Percentiles rank a stretch among this genome's conserved stretches.
Evolutionary conservation across 2,329 filamentous ascomycete species (phyloP).

Genomic region (Penicillium crustosum): DNA sequence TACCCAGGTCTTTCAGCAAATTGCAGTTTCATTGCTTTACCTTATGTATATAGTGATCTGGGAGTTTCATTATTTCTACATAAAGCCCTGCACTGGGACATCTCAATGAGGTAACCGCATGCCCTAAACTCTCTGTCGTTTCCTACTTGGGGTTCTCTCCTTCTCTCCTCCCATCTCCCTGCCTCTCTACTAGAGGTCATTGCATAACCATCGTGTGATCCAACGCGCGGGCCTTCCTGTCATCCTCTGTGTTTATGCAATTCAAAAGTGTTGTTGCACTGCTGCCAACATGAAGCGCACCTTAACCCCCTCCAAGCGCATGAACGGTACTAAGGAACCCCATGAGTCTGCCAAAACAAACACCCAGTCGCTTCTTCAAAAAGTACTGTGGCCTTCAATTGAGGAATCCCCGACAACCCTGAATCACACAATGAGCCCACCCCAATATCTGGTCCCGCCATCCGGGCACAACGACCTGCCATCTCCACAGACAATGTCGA

Average conservation of each 20-base stretch:
- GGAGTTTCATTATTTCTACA: too few species aligned
- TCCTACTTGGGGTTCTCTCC: background rate
- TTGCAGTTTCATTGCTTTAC: too few species aligned
- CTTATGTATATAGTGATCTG: too few species aligned
- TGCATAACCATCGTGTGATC: background rate
- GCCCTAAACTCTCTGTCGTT: background rate
- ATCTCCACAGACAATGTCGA: constrained; percentile 23
- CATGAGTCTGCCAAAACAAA: background rate
- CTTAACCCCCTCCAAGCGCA: background rate
- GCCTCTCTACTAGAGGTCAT: background rate
- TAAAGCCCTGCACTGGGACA: too few species aligned
- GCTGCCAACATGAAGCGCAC: background rate
- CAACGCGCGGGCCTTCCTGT: background rate
- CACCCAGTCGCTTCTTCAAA: background rate
- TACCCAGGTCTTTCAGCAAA: too few species aligned
- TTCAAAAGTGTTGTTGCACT: background rate
- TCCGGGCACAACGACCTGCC: constrained; percentile 33
- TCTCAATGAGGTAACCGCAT: background rate
- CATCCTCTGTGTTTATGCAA: background rate
- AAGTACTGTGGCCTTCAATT: background rate
- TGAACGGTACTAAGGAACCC: background rate
- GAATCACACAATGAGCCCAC: background rate
- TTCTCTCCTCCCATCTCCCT: background rate
- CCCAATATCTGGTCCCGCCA: constrained; percentile 25
- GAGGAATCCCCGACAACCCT: background rate